A percentile compares a stretch with the other conserved stretches of the same genome.
phyloP scores from a whole-genome alignment of 139 green algal genomes.

The Coccomyxa sp. region DNA sequence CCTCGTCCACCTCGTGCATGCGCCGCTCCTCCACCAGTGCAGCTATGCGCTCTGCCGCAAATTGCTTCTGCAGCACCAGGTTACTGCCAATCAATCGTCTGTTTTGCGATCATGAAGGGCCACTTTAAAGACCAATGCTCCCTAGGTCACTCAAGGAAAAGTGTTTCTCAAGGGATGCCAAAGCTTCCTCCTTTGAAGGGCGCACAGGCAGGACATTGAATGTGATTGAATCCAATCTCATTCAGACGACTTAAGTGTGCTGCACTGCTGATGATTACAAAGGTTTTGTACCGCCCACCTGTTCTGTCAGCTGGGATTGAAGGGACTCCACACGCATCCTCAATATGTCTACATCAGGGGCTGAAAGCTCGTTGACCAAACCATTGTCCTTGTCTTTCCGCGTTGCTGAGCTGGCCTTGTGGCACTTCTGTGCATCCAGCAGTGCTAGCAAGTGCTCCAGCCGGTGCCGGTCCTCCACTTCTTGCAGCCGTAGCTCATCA shows the following conservation, averaged over 20 bases:
- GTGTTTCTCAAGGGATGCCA: no score
- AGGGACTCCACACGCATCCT: slow-evolving; percentile 75
- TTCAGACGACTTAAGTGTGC: no score
- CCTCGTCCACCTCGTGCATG: slow-evolving; percentile 68
- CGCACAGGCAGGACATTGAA: no score
- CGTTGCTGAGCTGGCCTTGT: no score
- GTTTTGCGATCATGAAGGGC: no score
- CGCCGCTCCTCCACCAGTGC: slow-evolving; percentile 74
- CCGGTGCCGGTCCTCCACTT: slow-evolving; percentile 60
- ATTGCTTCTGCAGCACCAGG: slow-evolving; percentile 49
- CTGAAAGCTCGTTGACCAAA: no score
- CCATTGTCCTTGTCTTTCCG: no score
- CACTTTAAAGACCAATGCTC: neutral
- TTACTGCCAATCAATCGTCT: neutral
- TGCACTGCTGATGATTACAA: no score
- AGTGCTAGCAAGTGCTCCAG: neutral
- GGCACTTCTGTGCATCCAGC: slow-evolving; percentile 11
- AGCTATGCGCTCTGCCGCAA: slow-evolving; percentile 65
- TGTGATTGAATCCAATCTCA: no score
- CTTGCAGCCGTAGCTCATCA: slow-evolving; percentile 73
- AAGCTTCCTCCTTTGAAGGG: no score
- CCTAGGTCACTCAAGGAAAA: neutral
- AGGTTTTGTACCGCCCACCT: slow-evolving; percentile 28
- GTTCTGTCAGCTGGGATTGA: slow-evolving; percentile 76
- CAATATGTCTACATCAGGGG: slow-evolving; percentile 47